phyloP scores from a whole-genome alignment of 192 early-diverging fungal species.

The Coemansia pectinata region DNA sequence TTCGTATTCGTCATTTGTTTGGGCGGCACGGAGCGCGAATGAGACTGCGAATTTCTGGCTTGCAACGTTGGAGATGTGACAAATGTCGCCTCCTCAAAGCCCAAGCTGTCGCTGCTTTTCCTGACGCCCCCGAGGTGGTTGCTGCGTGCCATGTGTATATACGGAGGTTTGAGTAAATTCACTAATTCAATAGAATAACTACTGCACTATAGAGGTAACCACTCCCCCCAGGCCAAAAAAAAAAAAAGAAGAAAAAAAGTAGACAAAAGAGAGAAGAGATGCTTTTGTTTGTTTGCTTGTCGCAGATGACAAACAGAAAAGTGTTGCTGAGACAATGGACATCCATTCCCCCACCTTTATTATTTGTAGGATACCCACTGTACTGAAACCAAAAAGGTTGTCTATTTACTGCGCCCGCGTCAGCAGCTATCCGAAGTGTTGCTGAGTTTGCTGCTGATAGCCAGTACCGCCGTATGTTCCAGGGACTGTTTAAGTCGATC shows the following conservation, averaged over 20 bases:
- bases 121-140: not conserved
- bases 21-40: not conserved
- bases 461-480: slow-evolving; percentile 29
- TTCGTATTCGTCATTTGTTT: not conserved
- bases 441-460: slow-evolving; percentile 16
- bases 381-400: not conserved
- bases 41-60: not conserved
- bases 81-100: slow-evolving; percentile 40
- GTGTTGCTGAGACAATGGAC: not conserved
- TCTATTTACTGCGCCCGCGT: not conserved
- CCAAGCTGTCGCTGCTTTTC: slow-evolving; percentile 27
- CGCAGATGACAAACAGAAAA: not conserved
- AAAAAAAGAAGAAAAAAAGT: not conserved
- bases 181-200: not conserved
- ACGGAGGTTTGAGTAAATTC: not conserved
- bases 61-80: slow-evolving; percentile 18
- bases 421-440: not conserved
- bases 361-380: not conserved
- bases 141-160: not conserved
- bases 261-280: not conserved
- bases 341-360: not conserved
- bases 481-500: slow-evolving; percentile 28
- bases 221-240: not conserved
- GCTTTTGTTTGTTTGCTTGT: not conserved
- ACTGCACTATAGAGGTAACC: slow-evolving; percentile 5